Base-by-base conservation (phyloP, 306 rosid genomes). In the Cicer cuneatum region DNA sequence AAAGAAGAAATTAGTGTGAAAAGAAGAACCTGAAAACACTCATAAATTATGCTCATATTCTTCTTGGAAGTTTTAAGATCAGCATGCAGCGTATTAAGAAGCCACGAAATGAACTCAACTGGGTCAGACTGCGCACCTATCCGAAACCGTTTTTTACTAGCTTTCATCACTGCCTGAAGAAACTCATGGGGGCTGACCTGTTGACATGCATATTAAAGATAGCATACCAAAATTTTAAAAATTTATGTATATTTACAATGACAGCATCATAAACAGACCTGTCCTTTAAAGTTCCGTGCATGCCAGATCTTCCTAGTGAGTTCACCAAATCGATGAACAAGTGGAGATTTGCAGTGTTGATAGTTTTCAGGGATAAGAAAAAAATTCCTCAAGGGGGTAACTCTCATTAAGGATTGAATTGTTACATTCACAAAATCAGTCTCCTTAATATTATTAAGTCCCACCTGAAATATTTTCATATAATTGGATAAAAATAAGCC, bases 221-320 rank as follows among this genome's bases (percentile, higher is more conserved):
- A 51, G 64, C 72, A 42, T 16, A 56, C 69, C 69, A 63, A 60
- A 24, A 46, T 24, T 78, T 69, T n/a, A 43, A 54, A 47, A 57
- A 66, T 51, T 12, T 19, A 54, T 11, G 24, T 29, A 61, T 7
- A 59, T 39, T 33, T 48, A 52, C 21, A 48, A 47, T 53, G 78
- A 71, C 33, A 43, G 16, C 71, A 21, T 45, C 79, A 66, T 68
- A 74, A 59, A 58, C 88, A 79, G 73, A 94, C 99, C 95, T 91
- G 98, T 86, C 98, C 98, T 81, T 94, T 94, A 51, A 94, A 91
- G 83, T 91, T 94, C 35, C 97, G 85, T 18, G 98, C 86, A 83
- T 91, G 98, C 98, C 98, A 91, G 78, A 94, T 88, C 90, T 94
- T 94, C 75, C 98, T 88, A 12, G 98, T 91, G 72, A 94, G 97